Conservation (phyloP, 768 basidiomycete genomes). For the Lactarius pseudohatsudake region DNA sequence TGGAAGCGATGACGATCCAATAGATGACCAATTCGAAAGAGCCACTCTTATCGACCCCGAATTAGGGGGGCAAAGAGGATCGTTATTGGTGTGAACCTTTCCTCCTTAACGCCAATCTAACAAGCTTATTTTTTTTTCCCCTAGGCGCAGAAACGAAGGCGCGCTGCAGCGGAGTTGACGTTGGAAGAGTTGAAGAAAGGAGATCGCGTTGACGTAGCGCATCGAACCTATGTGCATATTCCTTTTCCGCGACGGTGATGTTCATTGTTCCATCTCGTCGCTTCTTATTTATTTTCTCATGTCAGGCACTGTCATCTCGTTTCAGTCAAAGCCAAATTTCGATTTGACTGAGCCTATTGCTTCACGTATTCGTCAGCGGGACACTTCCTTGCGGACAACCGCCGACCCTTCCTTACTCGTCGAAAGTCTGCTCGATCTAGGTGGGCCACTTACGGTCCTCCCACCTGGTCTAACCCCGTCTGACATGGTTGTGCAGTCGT, state of each 20-base stretch:
- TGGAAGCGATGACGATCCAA: slow-evolving; percentile 27
- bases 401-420: slow-evolving; percentile 69
- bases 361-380: slow-evolving; percentile 53
- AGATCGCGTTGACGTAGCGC: slow-evolving; percentile 58
- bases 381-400: slow-evolving; percentile 59
- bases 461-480: not conserved
- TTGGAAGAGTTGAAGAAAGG: slow-evolving; percentile 47
- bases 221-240: slow-evolving; percentile 68
- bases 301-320: slow-evolving; percentile 64
- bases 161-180: slow-evolving; percentile 33
- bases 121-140: slow-evolving; percentile 25
- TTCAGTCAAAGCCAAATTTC: slow-evolving; percentile 47
- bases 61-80: slow-evolving; percentile 24
- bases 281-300: not conserved
- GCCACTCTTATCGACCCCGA: slow-evolving; percentile 31
- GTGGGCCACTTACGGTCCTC: slow-evolving; percentile 30
- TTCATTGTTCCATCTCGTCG: slow-evolving; percentile 11
- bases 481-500: slow-evolving; percentile 47
- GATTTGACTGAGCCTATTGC: slow-evolving; percentile 56
- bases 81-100: slow-evolving; percentile 17
- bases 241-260: slow-evolving; percentile 59
- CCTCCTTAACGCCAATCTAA: not conserved
- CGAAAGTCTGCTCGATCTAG: slow-evolving; percentile 63
- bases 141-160: slow-evolving; percentile 37
- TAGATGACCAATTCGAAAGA: slow-evolving; percentile 2